phyloP scores from a whole-genome alignment of 1,139 yeast genomes.

The Lodderomyces pseudojiufengensis region DNA sequence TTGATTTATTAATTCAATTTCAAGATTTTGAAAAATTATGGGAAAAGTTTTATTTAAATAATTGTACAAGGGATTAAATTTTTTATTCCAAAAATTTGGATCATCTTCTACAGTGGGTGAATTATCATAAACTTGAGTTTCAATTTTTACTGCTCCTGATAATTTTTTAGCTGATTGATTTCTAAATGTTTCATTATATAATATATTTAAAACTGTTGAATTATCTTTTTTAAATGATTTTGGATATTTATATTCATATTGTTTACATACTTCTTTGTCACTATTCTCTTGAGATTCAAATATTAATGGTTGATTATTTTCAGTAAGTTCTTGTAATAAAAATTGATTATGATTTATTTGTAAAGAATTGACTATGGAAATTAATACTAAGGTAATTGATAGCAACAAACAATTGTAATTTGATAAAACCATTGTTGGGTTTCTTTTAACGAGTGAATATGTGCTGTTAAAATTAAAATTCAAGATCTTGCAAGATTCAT shows the following conservation, averaged over 20 bases:
- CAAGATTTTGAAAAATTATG: slow-evolving; percentile 22
- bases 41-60: slow-evolving; percentile 32
- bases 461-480: too few relatives aligned
- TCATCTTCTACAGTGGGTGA: slow-evolving; percentile 24
- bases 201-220: slow-evolving; percentile 26
- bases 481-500: too few relatives aligned
- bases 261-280: slow-evolving; percentile 19
- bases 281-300: neutral
- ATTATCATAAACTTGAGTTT: slow-evolving; percentile 61
- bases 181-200: slow-evolving; percentile 31
- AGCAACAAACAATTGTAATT: too few relatives aligned
- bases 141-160: slow-evolving; percentile 53
- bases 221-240: slow-evolving; percentile 26
- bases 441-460: too few relatives aligned
- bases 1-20: slow-evolving; percentile 22
- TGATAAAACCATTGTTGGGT: too few relatives aligned
- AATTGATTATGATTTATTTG: too few relatives aligned
- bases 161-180: slow-evolving; percentile 31
- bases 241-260: slow-evolving; percentile 28
- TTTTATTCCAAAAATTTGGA: slow-evolving; percentile 27
- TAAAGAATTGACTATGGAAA: too few relatives aligned
- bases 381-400: too few relatives aligned
- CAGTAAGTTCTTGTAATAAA: too few relatives aligned
- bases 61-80: slow-evolving; percentile 26
- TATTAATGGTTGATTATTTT: too few relatives aligned